Percentiles rank a stretch among this genome's conserved stretches.
Conservation (phyloP, 75 land plant genomes). For the Sequoia sempervirens region DNA sequence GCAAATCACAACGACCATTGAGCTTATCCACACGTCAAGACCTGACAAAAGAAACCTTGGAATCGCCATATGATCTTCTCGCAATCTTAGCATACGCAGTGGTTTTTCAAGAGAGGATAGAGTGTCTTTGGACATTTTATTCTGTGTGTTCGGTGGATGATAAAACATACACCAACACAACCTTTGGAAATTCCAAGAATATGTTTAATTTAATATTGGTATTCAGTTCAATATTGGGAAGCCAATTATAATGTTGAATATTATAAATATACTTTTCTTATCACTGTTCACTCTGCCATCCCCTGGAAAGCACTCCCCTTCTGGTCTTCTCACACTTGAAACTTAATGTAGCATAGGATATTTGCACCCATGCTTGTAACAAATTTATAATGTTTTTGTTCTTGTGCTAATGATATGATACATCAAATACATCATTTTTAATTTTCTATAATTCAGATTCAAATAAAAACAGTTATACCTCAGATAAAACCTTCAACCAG, state of each 20-base stretch:
- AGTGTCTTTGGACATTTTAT: no score
- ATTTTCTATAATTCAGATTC: no score
- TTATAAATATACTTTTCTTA: background rate
- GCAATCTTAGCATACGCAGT: no score
- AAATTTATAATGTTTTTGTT: background rate
- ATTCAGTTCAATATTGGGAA: background rate
- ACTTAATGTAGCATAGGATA: background rate
- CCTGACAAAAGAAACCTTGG: no score
- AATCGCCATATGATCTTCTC: no score
- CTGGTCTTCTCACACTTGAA: background rate
- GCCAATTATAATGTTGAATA: background rate
- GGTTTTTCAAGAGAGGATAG: no score
- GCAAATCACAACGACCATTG: no score
- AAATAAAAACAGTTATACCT: background rate
- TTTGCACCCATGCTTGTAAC: background rate
- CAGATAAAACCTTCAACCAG: background rate
- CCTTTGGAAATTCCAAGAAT: background rate
- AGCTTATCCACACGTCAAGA: no score
- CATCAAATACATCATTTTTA: background rate
- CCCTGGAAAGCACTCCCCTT: background rate
- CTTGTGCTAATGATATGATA: background rate
- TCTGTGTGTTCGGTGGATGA: no score
- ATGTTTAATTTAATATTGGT: background rate
- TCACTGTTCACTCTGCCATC: background rate
- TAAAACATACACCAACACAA: no score